Base-by-base conservation (phyloP, 108 stramenopile genomes). In the Cylindrotheca closterium region DNA sequence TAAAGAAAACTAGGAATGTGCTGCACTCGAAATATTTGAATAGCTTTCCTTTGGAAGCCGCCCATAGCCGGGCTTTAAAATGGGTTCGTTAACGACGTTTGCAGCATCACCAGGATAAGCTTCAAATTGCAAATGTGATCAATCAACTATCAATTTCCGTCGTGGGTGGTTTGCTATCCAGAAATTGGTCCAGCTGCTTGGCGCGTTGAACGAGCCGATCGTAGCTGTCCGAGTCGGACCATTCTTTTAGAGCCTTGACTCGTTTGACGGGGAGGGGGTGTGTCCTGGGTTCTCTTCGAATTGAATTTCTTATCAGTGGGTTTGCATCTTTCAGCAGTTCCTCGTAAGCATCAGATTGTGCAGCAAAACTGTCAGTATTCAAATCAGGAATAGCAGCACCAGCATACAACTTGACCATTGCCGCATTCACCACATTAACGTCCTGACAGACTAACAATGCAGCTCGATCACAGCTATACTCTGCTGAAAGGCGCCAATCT, bases 391-490 rank as follows among this genome's bases (percentile, higher is more conserved):
- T 58, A 15, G 10, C 37, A 3, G 81, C 82, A 3, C 89, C 89
- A 8, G 82, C 81, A 58, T 81, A 76, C 21, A 91, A 65, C 65
- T 91, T 88, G 21, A 91, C 54, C 71, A 88, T 63, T 15, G 87
- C 79, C 30, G 77, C 76, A 3, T 76, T 65, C 31, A 88, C 90
- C 3, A 87, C 68, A 29, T 66, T 46, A 19, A 79, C 63, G 68
- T 91, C 90, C 56, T 86, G 85, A 1, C 80, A 63, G 12, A 91
- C 90, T 18, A 91, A 57, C 46, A 88, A 34, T 5, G 87, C 81
- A 0, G 85, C 87, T 3, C 87, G 75, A 58, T 91, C 90, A 60
- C 90, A 91, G 29, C 83, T 69, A 62, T 84, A 85, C 73, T 91
- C 90, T 1, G 90, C 90, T 1, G 90, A 83, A 19, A 81, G 70